Conservation (phyloP, 352 stramenopile species). For the Pythium insidiosum region DNA sequence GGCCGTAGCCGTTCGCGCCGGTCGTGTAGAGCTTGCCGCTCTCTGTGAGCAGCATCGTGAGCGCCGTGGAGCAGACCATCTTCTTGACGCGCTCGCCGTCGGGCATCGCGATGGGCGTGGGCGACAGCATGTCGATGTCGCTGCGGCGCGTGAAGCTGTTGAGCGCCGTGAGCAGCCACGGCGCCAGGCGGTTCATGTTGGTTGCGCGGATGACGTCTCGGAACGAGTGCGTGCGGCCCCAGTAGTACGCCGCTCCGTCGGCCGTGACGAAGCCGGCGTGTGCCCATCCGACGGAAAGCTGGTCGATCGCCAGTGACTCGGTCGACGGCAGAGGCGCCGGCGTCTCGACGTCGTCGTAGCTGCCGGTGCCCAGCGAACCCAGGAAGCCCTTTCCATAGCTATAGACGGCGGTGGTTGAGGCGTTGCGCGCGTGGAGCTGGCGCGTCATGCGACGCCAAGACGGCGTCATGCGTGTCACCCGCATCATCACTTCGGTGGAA, state of each 20-base stretch:
- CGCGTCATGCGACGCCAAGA: too few species aligned
- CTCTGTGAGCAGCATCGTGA: constrained; percentile 70
- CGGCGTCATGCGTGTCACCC: too few species aligned
- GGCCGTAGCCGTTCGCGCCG: constrained; percentile 72
- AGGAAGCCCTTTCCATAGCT: constrained; percentile 79
- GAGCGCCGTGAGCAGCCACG: constrained; percentile 56
- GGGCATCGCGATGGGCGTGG: constrained; percentile 44
- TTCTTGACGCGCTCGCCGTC: constrained; percentile 56
- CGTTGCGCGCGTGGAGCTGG: neutral
- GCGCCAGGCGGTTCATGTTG: constrained; percentile 76
- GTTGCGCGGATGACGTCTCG: constrained; percentile 76
- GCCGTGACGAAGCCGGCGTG: constrained; percentile 69
- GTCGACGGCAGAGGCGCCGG: constrained; percentile 33
- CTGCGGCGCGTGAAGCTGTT: constrained; percentile 62
- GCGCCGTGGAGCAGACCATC: constrained; percentile 76
- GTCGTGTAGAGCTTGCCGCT: constrained; percentile 74
- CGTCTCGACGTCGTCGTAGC: constrained; percentile 40
- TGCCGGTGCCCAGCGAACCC: constrained; percentile 58
- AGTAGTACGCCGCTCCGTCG: constrained; percentile 62
- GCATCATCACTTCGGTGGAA: too few species aligned
- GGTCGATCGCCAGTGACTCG: constrained; percentile 28
- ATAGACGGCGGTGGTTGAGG: constrained; percentile 16
- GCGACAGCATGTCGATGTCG: constrained; percentile 58
- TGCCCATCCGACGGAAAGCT: constrained; percentile 71
- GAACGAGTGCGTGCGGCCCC: constrained; percentile 76